Evolutionary conservation across 2,329 filamentous ascomycete species (phyloP), one percentile per base, ranked within the genome.

Genomic region (Alternaria sp.): DNA sequence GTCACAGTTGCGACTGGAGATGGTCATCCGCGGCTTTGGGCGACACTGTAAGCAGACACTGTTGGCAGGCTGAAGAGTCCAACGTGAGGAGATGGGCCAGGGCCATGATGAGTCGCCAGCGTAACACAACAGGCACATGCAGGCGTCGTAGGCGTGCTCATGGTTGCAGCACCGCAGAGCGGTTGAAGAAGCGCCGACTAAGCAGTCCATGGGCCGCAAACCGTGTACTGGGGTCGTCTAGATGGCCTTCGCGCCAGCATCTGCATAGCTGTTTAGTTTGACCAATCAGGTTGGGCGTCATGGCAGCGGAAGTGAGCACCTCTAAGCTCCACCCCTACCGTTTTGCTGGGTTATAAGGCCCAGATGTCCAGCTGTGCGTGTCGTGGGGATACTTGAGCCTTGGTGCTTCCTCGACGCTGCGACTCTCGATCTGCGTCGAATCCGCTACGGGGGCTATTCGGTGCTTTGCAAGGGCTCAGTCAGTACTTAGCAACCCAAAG

Each of bases 311-410:
- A 63, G 60, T 57, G 62, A 63, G 65, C 66, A 16, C 32, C 12
- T 36, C 12, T 36, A 16, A 16, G 32, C 32, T 36, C 32, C 6
- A 16, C 14, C 32, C 32, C 32, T 36, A 36, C 32, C 32, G 32
- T 36, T 36, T 16, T 36, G 49, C 52, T 57, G 48, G 57, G 54
- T 59, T 69, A 60, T 59, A 60, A 68, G 65, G 60, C 44, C 62
- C 20, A 53, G 57, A 60, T 57, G 60, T 62, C 62, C 66, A 64
- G 67, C 62, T 57, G 25, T 49, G 25, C 20, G 54, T 63, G 53
- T 60, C 28, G 44, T 54, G 46, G 20, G 55, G 52, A 59, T 43
- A 46, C 45, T 51, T n/a, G 54, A 48, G 14, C 12, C 8, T 45
- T 12, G 41, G 28, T 52, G 48, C 12, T 41, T 7, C 28, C 34